These are phyloP conservation scores for Ensete glaucum DNA, from an alignment of 176 grass and related monocot genomes.

Conservation along the genomic window DNA sequence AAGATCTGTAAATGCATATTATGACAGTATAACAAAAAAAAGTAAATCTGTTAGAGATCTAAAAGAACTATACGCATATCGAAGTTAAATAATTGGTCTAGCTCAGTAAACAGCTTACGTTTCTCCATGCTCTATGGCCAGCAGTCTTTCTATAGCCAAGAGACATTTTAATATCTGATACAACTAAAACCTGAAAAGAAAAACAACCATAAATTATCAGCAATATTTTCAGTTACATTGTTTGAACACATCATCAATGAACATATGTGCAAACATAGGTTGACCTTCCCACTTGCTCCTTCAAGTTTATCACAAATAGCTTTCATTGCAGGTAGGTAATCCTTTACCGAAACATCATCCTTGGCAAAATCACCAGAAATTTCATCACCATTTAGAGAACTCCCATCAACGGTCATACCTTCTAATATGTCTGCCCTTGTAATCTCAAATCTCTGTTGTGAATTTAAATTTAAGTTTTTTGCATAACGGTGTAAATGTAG, in stretches of 20 bases:
- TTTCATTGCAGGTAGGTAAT: conserved; percentile 89
- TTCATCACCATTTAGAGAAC: conserved; percentile 38
- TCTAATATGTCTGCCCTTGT: conserved; percentile 49
- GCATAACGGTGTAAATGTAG: conserved; percentile 73
- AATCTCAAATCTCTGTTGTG: conserved; percentile 92
- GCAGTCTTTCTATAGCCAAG: conserved; percentile 56
- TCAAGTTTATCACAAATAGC: conserved; percentile 94
- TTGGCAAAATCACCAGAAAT: conserved; percentile 29
- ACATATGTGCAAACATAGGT: neutral
- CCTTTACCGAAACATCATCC: conserved; percentile 59
- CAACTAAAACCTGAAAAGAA: conserved; percentile 62
- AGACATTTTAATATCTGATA: conserved; percentile 80
- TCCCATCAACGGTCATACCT: conserved; percentile 21
- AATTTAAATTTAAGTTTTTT: conserved; percentile 70
- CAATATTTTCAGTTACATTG: conserved; percentile 2
- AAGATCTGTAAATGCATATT: conserved; percentile 41
- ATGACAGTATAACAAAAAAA: neutral
- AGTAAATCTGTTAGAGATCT: neutral
- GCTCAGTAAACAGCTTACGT: conserved; percentile 40
- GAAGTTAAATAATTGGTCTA: conserved; percentile 17
- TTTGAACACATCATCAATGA: conserved; percentile 15
- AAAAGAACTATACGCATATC: conserved; percentile 18
- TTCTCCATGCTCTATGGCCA: conserved; percentile 92
- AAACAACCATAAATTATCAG: conserved; percentile 32
- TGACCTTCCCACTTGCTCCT: conserved; percentile 74